Base-by-base conservation (phyloP, 805 yeast genomes). In the Yarrowia sp. region DNA sequence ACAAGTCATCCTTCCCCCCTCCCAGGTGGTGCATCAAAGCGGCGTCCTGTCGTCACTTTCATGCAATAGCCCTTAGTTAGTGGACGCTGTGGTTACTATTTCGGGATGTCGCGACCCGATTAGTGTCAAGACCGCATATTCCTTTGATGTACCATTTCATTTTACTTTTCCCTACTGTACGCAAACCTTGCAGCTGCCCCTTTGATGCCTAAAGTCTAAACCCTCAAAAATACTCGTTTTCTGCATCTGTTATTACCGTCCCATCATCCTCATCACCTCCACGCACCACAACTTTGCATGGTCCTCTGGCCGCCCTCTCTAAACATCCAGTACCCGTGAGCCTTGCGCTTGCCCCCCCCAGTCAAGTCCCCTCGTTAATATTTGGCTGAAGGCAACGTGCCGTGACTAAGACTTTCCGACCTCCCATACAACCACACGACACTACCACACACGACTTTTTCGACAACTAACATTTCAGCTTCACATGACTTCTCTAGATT, bases 291-390 rank as follows among this genome's bases (percentile, higher is more conserved):
- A 11, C 35, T 55, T 55, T 55, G 61, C 61, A 55, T 55, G 61
- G 61, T 55, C 61, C 47, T 31, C 31, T 41, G 61, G 38, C 61
- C 61, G 31, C 61, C 60, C 47, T 55, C 61, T 55, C 47, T 55
- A 47, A 55, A 39, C 31, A 31, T 28, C 38, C 28, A 28, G 17
- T 18, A 36, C 45, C 31, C 36, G 47, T 55, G 61, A 55, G 61
- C 47, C 61, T 55, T 38, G 47, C 61, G 61, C 47, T 51, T 41
- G 47, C 61, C 38, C 38, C 4, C 38, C 28, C 61, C 61, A 55
- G 61, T 55, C 61, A 55, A 55, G 61, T 55, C 61, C 61, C 61
- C 61, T 55, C 61, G 61, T 55, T 55, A 55, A 55, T 55, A 55
- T 55, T 55, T 55, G 61, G 61, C 61, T 55, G 61, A 39, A 55